Conservation (phyloP, 2,329 filamentous ascomycete genomes). For the Cytospora piceae region DNA sequence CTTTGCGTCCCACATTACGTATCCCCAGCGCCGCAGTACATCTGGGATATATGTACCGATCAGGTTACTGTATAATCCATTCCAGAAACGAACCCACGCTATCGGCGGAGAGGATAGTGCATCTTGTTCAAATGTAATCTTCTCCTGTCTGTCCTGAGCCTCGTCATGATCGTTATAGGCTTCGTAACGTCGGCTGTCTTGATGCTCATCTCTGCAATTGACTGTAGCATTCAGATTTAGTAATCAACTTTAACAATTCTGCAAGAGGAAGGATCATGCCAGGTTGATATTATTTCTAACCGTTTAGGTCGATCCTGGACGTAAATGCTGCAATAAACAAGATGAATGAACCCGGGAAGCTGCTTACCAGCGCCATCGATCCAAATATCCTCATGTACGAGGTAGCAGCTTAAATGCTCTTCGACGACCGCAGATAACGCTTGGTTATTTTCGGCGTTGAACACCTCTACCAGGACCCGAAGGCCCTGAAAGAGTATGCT, state of each 20-base stretch:
- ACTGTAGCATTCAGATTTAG: neutral
- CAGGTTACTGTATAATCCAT: constrained; percentile 2
- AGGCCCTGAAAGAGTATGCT: neutral
- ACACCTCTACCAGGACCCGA: neutral
- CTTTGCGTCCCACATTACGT: constrained; percentile 4
- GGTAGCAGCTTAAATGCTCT: too few species aligned
- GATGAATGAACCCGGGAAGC: neutral
- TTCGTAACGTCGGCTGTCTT: neutral
- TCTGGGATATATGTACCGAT: neutral
- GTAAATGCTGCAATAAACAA: too few species aligned
- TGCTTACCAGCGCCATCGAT: constrained; percentile 12
- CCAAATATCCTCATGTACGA: neutral
- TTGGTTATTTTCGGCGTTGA: neutral
- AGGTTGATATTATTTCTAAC: neutral
- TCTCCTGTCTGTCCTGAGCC: neutral
- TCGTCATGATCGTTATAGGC: neutral
- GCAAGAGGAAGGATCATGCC: neutral
- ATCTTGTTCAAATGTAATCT: constrained; percentile 2
- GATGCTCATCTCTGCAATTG: neutral
- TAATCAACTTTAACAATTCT: too few species aligned
- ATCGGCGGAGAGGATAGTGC: neutral
- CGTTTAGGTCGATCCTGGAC: too few species aligned
- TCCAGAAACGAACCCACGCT: constrained; percentile 7
- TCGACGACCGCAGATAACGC: neutral
- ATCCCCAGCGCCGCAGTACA: constrained; percentile 4